Evolutionary conservation across 2,329 filamentous ascomycete species (phyloP), one percentile per base, ranked within the genome.

Genomic region (Monilinia fructicola): DNA sequence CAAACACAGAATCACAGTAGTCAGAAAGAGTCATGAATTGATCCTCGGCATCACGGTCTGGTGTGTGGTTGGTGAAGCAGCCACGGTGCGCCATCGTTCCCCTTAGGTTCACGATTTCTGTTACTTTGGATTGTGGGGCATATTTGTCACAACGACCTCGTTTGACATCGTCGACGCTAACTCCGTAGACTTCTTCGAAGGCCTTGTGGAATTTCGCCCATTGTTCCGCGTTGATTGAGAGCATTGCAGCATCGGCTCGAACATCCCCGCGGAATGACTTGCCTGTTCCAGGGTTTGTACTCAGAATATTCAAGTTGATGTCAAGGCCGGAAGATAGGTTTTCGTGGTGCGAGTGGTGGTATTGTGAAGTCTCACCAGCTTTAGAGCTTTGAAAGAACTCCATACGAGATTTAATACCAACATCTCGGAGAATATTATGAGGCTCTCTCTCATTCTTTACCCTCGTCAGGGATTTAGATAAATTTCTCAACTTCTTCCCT

Each of bases 171-270:
- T 40, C 23, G 4, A 40, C n/a, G 2, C 10, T 10, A 10, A 54
- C 23, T 28, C 46, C 23, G 4, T 62, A 62, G 2, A 60, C 50
- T 0, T 26, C 14, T 0, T 50, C 6, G n/a, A 60, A 60, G 3
- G 14, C 9, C 7, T 38, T 4, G 11, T 60, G 28, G 4, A 26
- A 50, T 4, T 50, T 60, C 3, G 23, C 21, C 9, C 44, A 14
- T 18, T 60, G 44, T 3, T 0, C 18, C 9, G 28, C 23, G 16
- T 60, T 50, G n/a, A 50, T 60, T 0, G 18, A 28, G 1, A 60
- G 58, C 21, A 60, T 16, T 16, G 44, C 58, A 4, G 58, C 44
- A 26, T 60, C 58, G 10, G 44, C 58, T 60, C 58, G 58, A 12
- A 60, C 21, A 1, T 60, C 38, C 26, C 58, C 44, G 16, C 44